phyloP scores from a whole-genome alignment of 1,284 basidiomycete species.

The Fistulinella cinereoalba region DNA sequence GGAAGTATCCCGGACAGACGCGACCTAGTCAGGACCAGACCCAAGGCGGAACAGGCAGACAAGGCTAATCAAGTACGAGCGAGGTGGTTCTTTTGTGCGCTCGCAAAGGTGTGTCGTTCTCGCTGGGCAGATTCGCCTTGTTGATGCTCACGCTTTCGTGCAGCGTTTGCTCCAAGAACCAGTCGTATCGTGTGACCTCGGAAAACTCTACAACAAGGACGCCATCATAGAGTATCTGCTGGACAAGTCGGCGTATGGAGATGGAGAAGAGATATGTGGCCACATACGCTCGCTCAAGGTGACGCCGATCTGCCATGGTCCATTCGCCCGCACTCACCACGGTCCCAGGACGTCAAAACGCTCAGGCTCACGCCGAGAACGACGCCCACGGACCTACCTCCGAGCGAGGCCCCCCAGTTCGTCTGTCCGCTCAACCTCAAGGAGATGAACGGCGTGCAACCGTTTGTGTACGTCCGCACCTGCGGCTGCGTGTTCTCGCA shows the following conservation, averaged over 20 bases:
- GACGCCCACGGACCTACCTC: conserved; percentile 38
- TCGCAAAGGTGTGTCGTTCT: conserved; percentile 77
- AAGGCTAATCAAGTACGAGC: conserved; percentile 83
- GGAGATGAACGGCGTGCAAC: conserved; percentile 89
- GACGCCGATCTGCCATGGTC: conserved; percentile 22
- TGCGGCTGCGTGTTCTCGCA: conserved; percentile 91
- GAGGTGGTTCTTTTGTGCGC: conserved; percentile 87
- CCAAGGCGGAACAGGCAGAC: conserved; percentile 82
- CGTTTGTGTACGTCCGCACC: conserved; percentile 81
- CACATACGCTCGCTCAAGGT: conserved; percentile 84
- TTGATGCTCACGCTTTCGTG: conserved; percentile 6
- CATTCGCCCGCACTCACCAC: neutral
- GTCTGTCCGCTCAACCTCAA: conserved; percentile 87
- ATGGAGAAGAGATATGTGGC: conserved; percentile 81
- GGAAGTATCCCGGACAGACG: conserved; percentile 83
- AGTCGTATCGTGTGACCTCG: conserved; percentile 83
- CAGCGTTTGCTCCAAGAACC: conserved; percentile 83
- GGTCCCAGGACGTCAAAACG: conserved; percentile 73
- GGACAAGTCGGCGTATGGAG: conserved; percentile 79
- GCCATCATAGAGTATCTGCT: conserved; percentile 57
- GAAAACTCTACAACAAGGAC: conserved; percentile 94
- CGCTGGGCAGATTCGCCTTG: neutral
- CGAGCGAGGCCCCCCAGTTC: conserved; percentile 59
- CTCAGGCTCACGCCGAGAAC: conserved; percentile 78
- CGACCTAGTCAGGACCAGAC: conserved; percentile 72